Conservation (phyloP, 2,329 filamentous ascomycete genomes). For the Lachnellula occidentalis region DNA sequence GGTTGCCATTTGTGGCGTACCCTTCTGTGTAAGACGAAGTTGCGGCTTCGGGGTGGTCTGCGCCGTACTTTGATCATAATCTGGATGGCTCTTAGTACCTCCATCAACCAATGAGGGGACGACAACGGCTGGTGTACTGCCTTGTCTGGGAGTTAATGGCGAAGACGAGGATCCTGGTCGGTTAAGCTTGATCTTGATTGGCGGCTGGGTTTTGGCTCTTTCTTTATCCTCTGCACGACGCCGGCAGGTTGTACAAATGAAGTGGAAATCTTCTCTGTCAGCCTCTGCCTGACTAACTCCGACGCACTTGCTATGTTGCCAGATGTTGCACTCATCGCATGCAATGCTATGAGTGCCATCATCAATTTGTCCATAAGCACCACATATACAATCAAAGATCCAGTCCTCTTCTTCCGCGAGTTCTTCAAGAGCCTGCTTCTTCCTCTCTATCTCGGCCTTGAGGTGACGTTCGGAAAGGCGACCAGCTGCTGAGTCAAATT, state of each 20-base stretch:
- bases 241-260: conserved; percentile 75
- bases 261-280: conserved; percentile 80
- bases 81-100: not conserved
- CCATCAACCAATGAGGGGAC: conserved; percentile 13
- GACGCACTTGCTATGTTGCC: conserved; percentile 94
- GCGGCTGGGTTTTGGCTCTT: conserved; percentile 53
- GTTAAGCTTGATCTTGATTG: conserved; percentile 50
- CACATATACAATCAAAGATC: conserved; percentile 93
- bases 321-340: conserved; percentile 89
- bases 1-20: conserved; percentile 8
- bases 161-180: conserved; percentile 45
- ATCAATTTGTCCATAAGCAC: conserved; percentile 85
- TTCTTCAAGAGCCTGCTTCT: conserved; percentile 68
- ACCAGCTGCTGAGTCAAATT: conserved; percentile 46
- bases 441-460: conserved; percentile 76
- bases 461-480: conserved; percentile 74
- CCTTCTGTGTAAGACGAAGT: conserved; percentile 1
- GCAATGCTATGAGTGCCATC: conserved; percentile 91
- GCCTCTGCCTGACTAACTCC: conserved; percentile 73
- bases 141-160: conserved; percentile 24
- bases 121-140: conserved; percentile 12
- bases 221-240: conserved; percentile 58
- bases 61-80: not conserved
- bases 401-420: conserved; percentile 70
- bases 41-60: not conserved